phyloP scores from a whole-genome alignment of 179 eudicot species.

The Beta corolliflora region DNA sequence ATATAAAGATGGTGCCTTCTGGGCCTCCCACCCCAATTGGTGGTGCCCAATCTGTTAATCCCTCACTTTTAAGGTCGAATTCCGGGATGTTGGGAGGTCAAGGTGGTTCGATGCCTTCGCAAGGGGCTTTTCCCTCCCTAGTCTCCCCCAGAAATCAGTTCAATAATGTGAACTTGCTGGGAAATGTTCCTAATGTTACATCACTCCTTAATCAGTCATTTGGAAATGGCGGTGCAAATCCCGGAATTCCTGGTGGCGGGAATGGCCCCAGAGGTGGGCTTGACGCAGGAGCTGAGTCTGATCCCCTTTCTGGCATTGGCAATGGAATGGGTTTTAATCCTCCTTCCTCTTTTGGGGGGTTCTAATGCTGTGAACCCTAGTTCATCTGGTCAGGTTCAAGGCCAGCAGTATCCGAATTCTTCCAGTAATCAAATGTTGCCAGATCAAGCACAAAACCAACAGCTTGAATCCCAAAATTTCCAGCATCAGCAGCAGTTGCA shows the following conservation, averaged over 20 bases:
- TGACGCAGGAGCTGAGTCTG: slow-evolving; percentile 71
- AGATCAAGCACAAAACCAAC: slow-evolving; percentile 68
- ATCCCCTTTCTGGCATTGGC: slow-evolving; percentile 58
- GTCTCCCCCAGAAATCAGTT: slow-evolving; percentile 74
- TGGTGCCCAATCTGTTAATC: slow-evolving; percentile 67
- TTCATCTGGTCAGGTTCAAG: slow-evolving; percentile 64
- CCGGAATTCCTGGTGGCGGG: slow-evolving; percentile 54
- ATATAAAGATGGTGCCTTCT: slow-evolving; percentile 63
- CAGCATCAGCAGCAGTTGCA: slow-evolving; percentile 77
- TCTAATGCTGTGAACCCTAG: slow-evolving; percentile 49
- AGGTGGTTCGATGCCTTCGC: slow-evolving; percentile 66
- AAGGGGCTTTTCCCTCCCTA: slow-evolving; percentile 68
- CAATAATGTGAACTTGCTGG: slow-evolving; percentile 69
- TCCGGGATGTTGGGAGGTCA: slow-evolving; percentile 79
- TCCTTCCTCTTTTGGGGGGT: slow-evolving; percentile 41
- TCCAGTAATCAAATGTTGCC: slow-evolving; percentile 56
- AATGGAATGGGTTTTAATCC: slow-evolving; percentile 72
- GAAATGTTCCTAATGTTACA: slow-evolving; percentile 71
- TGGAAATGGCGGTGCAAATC: slow-evolving; percentile 59
- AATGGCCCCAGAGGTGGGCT: slow-evolving; percentile 55
- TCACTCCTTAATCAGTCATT: slow-evolving; percentile 79
- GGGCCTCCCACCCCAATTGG: slow-evolving; percentile 84
- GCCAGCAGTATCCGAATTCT: slow-evolving; percentile 59
- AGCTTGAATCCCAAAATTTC: slow-evolving; percentile 55
- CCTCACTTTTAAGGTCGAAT: slow-evolving; percentile 75